Conservation (phyloP, 2,329 filamentous ascomycete species). For the Xylaria hypoxylon region DNA sequence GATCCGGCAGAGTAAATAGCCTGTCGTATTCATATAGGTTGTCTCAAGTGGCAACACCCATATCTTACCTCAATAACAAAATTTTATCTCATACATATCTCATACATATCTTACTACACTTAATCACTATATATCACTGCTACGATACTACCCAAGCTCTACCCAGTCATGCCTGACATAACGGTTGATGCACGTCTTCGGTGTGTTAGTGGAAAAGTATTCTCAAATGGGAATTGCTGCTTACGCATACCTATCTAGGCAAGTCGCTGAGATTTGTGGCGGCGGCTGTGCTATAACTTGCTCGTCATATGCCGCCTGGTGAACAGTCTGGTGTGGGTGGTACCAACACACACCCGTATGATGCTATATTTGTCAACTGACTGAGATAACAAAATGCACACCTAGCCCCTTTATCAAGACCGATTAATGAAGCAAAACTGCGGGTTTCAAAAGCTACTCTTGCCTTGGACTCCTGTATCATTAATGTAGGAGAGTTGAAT, state of each 20-base stretch:
- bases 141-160: too few relatives aligned
- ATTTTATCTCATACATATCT: too few relatives aligned
- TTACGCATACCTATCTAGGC: slow-evolving; percentile 29
- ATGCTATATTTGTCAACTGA: slow-evolving; percentile 33
- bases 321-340: slow-evolving; percentile 18
- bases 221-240: slow-evolving; percentile 2
- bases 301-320: slow-evolving; percentile 16
- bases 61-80: slow-evolving; percentile 11
- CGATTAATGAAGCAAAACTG: neutral
- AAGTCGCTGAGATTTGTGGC: slow-evolving; percentile 20
- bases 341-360: neutral
- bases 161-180: too few relatives aligned
- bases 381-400: neutral
- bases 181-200: too few relatives aligned
- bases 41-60: neutral
- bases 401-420: neutral
- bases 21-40: neutral
- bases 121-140: neutral
- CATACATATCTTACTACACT: slow-evolving; percentile 16
- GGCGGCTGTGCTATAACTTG: slow-evolving; percentile 28
- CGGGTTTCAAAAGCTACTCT: neutral
- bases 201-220: slow-evolving; percentile 14
- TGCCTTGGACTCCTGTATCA: neutral
- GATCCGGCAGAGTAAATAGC: neutral
- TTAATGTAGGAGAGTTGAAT: neutral